A percentile compares a stretch with the other conserved stretches of the same genome.
Conservation (phyloP, 371 early-diverging fungal genomes). For the Mortierella sp. region DNA sequence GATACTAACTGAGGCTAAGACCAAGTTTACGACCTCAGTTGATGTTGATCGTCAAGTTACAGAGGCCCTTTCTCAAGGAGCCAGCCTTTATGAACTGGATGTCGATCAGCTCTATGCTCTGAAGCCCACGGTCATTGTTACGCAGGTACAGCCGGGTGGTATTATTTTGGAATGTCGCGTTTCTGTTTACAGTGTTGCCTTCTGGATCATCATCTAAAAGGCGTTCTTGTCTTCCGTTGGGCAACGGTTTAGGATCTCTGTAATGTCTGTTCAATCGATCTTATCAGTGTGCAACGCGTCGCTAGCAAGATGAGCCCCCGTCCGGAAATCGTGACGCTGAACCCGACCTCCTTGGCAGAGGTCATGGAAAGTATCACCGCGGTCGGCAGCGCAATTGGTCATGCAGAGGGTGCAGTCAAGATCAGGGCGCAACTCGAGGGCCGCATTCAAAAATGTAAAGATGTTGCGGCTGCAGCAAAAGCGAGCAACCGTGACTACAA, state of each 20-base stretch:
- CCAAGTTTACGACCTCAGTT: slow-evolving; percentile 66
- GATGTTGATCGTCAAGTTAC: slow-evolving; percentile 71
- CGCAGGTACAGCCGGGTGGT: slow-evolving; percentile 55
- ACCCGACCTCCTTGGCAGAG: slow-evolving; percentile 62
- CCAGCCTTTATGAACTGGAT: slow-evolving; percentile 67
- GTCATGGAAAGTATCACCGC: slow-evolving; percentile 63
- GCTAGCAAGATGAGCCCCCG: slow-evolving; percentile 59
- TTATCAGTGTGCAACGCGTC: slow-evolving; percentile 62
- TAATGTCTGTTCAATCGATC: slow-evolving; percentile 72
- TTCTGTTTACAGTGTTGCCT: no score
- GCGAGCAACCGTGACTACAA: slow-evolving; percentile 22
- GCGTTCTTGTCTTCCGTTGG: no score
- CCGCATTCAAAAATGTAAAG: slow-evolving; percentile 41
- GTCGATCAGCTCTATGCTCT: slow-evolving; percentile 56
- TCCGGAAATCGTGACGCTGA: slow-evolving; percentile 67
- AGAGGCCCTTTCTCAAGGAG: slow-evolving; percentile 59
- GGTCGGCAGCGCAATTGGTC: slow-evolving; percentile 57
- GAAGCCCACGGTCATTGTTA: slow-evolving; percentile 66
- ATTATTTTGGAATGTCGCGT: slow-evolving; percentile 53
- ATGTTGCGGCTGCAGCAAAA: slow-evolving; percentile 30
- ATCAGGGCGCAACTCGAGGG: slow-evolving; percentile 30
- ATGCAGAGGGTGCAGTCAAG: slow-evolving; percentile 40
- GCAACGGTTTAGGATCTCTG: slow-evolving; percentile 65
- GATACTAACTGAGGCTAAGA: slow-evolving; percentile 65
- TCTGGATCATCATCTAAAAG: no score